These are phyloP conservation scores for Ensete ventricosum DNA, from an alignment of 176 grass and related monocot species.

Conservation along the genomic window DNA sequence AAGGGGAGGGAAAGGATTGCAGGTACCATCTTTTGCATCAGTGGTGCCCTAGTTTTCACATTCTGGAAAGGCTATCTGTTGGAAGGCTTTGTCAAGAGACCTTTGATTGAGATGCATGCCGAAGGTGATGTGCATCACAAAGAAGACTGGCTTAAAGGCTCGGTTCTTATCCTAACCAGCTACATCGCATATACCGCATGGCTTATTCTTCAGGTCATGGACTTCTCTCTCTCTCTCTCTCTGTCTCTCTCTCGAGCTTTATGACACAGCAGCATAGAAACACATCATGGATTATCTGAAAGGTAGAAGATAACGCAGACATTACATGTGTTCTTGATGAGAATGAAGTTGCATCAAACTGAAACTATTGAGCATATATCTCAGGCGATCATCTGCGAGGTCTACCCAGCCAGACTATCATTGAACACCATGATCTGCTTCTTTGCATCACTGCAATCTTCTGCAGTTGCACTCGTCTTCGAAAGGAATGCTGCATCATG, in stretches of 20 bases:
- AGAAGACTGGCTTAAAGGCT: conserved; percentile 21
- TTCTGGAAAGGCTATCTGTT: conserved; percentile 20
- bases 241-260: no score
- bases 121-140: neutral
- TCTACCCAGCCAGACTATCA: conserved; percentile 17
- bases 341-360: no score
- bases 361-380: neutral
- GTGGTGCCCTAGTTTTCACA: conserved; percentile 20
- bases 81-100: neutral
- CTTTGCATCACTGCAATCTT: conserved; percentile 19
- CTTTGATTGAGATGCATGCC: conserved; percentile 9
- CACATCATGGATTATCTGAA: no score
- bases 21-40: conserved; percentile 13
- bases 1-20: conserved; percentile 8
- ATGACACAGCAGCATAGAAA: no score
- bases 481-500: conserved; percentile 18
- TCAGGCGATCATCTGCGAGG: conserved; percentile 14
- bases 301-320: no score
- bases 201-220: conserved; percentile 22
- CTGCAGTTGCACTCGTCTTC: conserved; percentile 15
- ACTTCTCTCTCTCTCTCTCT: neutral
- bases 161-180: conserved; percentile 19
- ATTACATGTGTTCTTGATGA: no score
- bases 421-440: conserved; percentile 23
- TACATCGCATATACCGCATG: conserved; percentile 5